phyloP scores from a whole-genome alignment of 2,329 filamentous ascomycete genomes.

The Fusarium sp. region DNA sequence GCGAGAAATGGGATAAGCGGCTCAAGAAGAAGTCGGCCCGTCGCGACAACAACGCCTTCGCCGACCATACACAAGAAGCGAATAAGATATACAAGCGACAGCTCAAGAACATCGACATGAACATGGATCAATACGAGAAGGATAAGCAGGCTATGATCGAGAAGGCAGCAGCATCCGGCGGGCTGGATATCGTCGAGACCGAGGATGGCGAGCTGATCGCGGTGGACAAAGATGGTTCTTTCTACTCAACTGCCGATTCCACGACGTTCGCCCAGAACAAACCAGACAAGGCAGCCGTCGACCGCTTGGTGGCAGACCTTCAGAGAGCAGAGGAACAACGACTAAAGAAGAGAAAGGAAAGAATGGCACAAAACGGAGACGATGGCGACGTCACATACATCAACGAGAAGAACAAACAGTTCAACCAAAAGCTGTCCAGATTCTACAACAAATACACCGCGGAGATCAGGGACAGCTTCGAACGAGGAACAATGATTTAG shows the following conservation, averaged over 20 bases:
- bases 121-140: slow-evolving; percentile 86
- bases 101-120: slow-evolving; percentile 78
- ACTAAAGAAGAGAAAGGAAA: slow-evolving; percentile 85
- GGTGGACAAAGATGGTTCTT: slow-evolving; percentile 88
- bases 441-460: slow-evolving; percentile 99
- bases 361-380: slow-evolving; percentile 81
- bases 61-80: slow-evolving; percentile 87
- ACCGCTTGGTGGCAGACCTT: slow-evolving; percentile 86
- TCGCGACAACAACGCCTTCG: slow-evolving; percentile 87
- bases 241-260: slow-evolving; percentile 89
- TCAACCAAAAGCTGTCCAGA: slow-evolving; percentile 94
- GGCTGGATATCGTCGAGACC: slow-evolving; percentile 94
- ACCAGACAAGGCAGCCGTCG: slow-evolving; percentile 86
- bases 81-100: slow-evolving; percentile 95
- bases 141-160: slow-evolving; percentile 89
- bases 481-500: slow-evolving; percentile 95
- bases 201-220: slow-evolving; percentile 94
- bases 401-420: slow-evolving; percentile 99
- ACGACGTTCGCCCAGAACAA: slow-evolving; percentile 85
- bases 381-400: slow-evolving; percentile 97
- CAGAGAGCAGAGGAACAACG: slow-evolving; percentile 88
- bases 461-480: slow-evolving; percentile 97
- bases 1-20: slow-evolving; percentile 91
- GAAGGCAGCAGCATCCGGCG: slow-evolving; percentile 83
- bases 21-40: slow-evolving; percentile 85